phyloP scores from a whole-genome alignment of 805 yeast species.

The Brettanomyces sp. region DNA sequence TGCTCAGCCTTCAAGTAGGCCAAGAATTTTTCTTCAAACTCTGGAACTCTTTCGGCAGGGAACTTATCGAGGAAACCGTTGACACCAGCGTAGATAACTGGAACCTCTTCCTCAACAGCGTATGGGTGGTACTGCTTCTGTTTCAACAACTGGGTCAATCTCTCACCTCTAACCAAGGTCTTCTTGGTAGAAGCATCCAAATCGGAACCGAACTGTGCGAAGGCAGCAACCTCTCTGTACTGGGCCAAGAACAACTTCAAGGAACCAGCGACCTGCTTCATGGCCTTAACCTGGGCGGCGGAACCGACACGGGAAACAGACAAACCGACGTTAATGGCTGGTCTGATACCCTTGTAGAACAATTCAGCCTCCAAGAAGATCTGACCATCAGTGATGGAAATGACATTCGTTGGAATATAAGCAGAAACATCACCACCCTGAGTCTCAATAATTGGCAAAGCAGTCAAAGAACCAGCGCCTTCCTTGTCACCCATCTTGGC shows the following conservation, averaged over 20 bases:
- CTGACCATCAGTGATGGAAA: constrained; percentile 96
- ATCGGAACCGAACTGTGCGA: constrained; percentile 99
- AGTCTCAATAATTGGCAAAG: constrained; percentile 94
- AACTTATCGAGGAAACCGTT: constrained; percentile 94
- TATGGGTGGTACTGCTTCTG: constrained; percentile 96
- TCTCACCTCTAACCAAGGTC: constrained; percentile 99
- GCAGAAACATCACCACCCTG: constrained; percentile 99
- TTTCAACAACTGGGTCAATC: constrained; percentile 96
- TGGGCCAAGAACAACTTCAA: constrained; percentile 99
- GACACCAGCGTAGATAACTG: constrained; percentile 98
- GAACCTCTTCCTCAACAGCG: constrained; percentile 98
- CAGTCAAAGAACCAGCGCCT: constrained; percentile 94
- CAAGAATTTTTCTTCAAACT: constrained; percentile 88
- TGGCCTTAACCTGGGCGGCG: constrained; percentile 99
- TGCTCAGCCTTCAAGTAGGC: constrained; percentile 89
- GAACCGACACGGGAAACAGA: constrained; percentile 99
- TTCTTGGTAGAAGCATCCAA: constrained; percentile 99
- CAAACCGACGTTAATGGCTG: constrained; percentile 99
- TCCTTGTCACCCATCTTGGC: constrained; percentile 87
- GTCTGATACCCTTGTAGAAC: constrained; percentile 99
- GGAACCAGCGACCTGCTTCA: constrained; percentile 99
- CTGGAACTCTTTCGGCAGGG: constrained; percentile 77
- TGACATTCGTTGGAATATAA: constrained; percentile 95
- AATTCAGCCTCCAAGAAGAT: constrained; percentile 98
- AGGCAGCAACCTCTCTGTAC: constrained; percentile 99